A percentile compares a stretch with the other conserved stretches of the same genome.
Conservation (phyloP, 1,139 yeast genomes). For the Yamadazyma dendronema region DNA sequence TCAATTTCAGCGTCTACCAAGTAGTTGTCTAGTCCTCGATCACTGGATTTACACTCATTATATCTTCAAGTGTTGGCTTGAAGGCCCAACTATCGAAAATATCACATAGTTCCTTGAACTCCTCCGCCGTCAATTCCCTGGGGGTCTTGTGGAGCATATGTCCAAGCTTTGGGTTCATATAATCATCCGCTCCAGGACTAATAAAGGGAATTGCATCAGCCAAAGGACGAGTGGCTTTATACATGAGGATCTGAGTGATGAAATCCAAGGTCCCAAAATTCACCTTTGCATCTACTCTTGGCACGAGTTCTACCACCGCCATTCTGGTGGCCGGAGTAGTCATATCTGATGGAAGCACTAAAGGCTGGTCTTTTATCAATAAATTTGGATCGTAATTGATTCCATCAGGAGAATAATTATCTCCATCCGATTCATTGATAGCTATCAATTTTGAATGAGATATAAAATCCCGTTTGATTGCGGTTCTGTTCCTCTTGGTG, state of each 20-base stretch:
- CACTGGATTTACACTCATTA: slow-evolving; percentile 12
- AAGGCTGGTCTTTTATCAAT: slow-evolving; percentile 39
- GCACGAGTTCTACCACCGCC: slow-evolving; percentile 59
- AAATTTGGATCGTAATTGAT: slow-evolving; percentile 37
- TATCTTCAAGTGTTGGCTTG: slow-evolving; percentile 50
- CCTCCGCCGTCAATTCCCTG: slow-evolving; percentile 51
- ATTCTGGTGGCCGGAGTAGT: slow-evolving; percentile 27
- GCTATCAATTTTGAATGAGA: slow-evolving; percentile 55
- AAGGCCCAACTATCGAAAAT: slow-evolving; percentile 80
- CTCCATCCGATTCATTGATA: slow-evolving; percentile 27
- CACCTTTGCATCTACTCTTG: slow-evolving; percentile 35
- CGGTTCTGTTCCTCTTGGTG: slow-evolving; percentile 51
- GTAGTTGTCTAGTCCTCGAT: slow-evolving; percentile 6
- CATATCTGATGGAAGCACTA: slow-evolving; percentile 23
- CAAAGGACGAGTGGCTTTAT: slow-evolving; percentile 40
- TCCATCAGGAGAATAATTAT: slow-evolving; percentile 25
- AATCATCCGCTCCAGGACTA: slow-evolving; percentile 84
- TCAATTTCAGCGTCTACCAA: neutral
- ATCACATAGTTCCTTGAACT: slow-evolving; percentile 49
- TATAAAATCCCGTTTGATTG: slow-evolving; percentile 60
- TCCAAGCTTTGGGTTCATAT: slow-evolving; percentile 30
- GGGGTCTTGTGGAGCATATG: slow-evolving; percentile 41
- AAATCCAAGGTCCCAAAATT: slow-evolving; percentile 64
- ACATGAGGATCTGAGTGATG: slow-evolving; percentile 63
- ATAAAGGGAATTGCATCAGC: slow-evolving; percentile 49